Percentiles rank a stretch among this genome's conserved stretches.
phyloP scores from a whole-genome alignment of 345 rosid genomes.

The Populus simonii region DNA sequence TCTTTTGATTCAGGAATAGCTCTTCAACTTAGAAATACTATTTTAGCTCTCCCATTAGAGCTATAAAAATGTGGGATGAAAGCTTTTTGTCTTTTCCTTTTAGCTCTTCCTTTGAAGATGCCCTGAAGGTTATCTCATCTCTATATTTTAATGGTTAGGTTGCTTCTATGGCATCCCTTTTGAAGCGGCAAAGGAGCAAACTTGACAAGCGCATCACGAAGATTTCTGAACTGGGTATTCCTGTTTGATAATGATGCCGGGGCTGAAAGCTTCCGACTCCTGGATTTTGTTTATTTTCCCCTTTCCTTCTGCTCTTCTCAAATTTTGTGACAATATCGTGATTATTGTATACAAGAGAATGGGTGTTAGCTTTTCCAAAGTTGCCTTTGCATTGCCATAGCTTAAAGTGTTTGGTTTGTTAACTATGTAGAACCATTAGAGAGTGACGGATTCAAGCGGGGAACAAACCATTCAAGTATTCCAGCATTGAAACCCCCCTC shows the following conservation, averaged over 20 bases:
- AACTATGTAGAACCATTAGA: no score
- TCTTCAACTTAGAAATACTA: no score
- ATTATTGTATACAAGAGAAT: neutral
- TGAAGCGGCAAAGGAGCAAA: constrained; percentile 55
- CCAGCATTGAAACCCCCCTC: neutral
- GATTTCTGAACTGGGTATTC: constrained; percentile 82
- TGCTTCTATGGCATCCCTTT: constrained; percentile 68
- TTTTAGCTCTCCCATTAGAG: no score
- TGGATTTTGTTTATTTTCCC: neutral
- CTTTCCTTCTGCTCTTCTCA: neutral
- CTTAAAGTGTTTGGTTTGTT: no score
- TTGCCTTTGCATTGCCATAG: no score
- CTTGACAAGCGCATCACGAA: constrained; percentile 68
- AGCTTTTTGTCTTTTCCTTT: no score
- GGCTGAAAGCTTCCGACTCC: neutral
- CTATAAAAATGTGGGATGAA: no score
- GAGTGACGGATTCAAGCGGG: no score
- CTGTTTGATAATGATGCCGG: constrained; percentile 34
- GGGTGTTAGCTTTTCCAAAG: no score
- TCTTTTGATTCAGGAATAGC: neutral
- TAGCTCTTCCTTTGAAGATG: no score
- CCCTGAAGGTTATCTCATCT: neutral
- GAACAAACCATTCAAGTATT: neutral
- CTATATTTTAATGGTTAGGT: constrained; percentile 41
- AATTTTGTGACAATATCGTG: neutral